phyloP scores from a whole-genome alignment of 2,329 filamentous ascomycete genomes.

The Seiridium unicorne region DNA sequence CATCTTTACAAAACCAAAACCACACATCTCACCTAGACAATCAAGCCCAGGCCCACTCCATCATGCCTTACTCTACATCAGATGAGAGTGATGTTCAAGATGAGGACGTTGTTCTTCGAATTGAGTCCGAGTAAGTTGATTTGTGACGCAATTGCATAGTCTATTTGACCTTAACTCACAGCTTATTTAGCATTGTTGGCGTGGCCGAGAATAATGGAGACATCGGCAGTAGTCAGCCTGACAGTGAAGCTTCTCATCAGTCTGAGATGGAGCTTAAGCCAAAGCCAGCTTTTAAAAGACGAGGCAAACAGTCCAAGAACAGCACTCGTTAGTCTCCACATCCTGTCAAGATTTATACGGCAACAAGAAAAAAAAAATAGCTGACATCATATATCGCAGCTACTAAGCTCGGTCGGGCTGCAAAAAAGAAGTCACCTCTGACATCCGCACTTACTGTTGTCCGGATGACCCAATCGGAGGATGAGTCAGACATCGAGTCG shows the following conservation, averaged over 20 bases:
- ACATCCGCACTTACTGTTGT: not conserved
- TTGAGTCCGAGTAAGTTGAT: not conserved
- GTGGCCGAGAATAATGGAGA: not conserved
- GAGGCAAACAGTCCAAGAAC: too few relatives aligned
- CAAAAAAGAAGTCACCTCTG: conserved; percentile 17
- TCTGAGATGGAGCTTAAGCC: not conserved
- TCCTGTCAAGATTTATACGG: too few relatives aligned
- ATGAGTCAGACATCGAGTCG: too few relatives aligned
- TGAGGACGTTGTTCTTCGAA: not conserved
- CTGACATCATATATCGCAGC: too few relatives aligned
- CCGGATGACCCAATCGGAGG: not conserved
- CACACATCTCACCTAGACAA: too few relatives aligned
- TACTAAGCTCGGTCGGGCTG: not conserved
- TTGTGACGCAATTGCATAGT: not conserved
- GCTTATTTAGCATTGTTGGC: not conserved
- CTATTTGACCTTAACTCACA: not conserved
- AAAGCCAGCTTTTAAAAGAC: too few relatives aligned
- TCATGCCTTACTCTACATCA: too few relatives aligned
- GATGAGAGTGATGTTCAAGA: not conserved
- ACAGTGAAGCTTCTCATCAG: not conserved
- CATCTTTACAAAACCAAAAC: too few relatives aligned
- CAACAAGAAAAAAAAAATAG: too few relatives aligned
- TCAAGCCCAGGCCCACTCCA: too few relatives aligned
- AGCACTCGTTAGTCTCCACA: too few relatives aligned
- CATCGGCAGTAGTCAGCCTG: too few relatives aligned